Evolutionary conservation across 257 asterid genomes (phyloP).

Genomic region (Ophiorrhiza pumila): DNA sequence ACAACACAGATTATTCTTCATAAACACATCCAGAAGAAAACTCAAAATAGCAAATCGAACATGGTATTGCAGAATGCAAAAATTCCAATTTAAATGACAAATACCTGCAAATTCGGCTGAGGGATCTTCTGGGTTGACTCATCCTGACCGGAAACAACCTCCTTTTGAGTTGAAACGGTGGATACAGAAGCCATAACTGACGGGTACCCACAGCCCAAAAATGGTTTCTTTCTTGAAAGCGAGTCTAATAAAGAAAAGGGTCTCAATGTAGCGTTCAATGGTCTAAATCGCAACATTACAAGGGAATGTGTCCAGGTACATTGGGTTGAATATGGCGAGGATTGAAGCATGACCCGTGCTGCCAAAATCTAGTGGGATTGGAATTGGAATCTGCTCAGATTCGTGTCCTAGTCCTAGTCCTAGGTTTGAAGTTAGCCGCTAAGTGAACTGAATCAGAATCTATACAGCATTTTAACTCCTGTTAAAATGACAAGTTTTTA

Average conservation of each 20-base stretch:
- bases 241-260: slow-evolving; percentile 21
- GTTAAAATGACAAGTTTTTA: no score
- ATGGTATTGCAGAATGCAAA: neutral
- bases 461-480: no score
- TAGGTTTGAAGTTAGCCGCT: no score
- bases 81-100: neutral
- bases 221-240: slow-evolving; percentile 5
- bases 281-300: slow-evolving; percentile 33
- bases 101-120: slow-evolving; percentile 66
- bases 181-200: slow-evolving; percentile 51
- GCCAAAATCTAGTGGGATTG: neutral
- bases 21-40: neutral
- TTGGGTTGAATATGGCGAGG: slow-evolving; percentile 19
- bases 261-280: slow-evolving; percentile 6
- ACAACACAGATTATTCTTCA: neutral
- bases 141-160: slow-evolving; percentile 31
- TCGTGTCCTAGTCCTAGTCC: neutral
- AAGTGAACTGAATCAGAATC: no score
- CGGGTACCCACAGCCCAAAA: slow-evolving; percentile 14
- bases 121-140: slow-evolving; percentile 27
- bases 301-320: slow-evolving; percentile 41
- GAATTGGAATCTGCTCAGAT: neutral
- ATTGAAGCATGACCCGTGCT: neutral
- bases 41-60: neutral
- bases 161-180: slow-evolving; percentile 41